Evolutionary conservation across 225 moss, liverwort and hornwort genomes (phyloP).

Genomic region (Physcomitrellopsis africana): DNA sequence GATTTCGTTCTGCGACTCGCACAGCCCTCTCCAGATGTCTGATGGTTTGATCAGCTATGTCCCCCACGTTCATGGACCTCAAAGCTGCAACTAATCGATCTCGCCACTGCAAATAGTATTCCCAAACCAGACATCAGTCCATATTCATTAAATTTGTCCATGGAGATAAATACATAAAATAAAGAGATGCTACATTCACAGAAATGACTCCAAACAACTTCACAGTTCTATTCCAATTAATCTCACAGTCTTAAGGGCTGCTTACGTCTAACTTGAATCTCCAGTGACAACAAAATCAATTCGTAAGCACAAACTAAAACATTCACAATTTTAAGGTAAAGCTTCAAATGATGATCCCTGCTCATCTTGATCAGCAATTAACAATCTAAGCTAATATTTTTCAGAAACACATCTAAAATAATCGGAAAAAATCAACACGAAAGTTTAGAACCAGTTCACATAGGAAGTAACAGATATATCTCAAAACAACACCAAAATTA

Average conservation of each 20-base stretch:
- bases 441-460: slow-evolving; percentile 8
- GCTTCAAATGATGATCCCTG: slow-evolving; percentile 20
- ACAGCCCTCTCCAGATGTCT: slow-evolving; percentile 95
- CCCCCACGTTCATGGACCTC: slow-evolving; percentile 98
- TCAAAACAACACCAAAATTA: slow-evolving; percentile 17
- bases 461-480: slow-evolving; percentile 14
- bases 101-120: slow-evolving; percentile 83
- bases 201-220: slow-evolving; percentile 19
- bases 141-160: slow-evolving; percentile 29
- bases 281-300: slow-evolving; percentile 12
- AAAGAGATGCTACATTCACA: slow-evolving; percentile 18
- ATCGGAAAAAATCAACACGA: not conserved
- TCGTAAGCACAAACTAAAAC: slow-evolving; percentile 5
- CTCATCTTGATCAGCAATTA: slow-evolving; percentile 25
- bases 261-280: slow-evolving; percentile 2
- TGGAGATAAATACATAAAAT: slow-evolving; percentile 23
- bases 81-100: slow-evolving; percentile 91
- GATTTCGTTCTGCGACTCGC: slow-evolving; percentile 93
- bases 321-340: slow-evolving; percentile 9
- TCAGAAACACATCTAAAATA: slow-evolving; percentile 6
- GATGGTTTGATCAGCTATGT: slow-evolving; percentile 86
- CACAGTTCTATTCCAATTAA: slow-evolving; percentile 26
- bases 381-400: slow-evolving; percentile 24
- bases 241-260: slow-evolving; percentile 16
- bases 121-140: slow-evolving; percentile 43